phyloP scores from a whole-genome alignment of 2,329 filamentous ascomycete genomes.

The Ascochyta clinopodiicola region DNA sequence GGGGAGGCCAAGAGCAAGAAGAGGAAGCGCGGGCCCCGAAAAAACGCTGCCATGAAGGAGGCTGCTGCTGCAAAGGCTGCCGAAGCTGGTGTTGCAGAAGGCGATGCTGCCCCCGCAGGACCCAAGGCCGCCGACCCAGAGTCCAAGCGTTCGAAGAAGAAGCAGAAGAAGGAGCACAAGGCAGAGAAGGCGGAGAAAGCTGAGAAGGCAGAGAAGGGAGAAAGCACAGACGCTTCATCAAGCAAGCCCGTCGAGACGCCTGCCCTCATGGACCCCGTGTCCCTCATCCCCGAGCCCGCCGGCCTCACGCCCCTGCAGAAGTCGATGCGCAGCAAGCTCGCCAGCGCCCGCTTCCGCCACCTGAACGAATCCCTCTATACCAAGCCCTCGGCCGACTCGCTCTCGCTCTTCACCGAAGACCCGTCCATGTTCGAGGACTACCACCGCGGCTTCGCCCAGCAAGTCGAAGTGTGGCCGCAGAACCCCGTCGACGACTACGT shows the following conservation, averaged over 20 bases:
- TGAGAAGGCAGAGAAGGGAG: neutral
- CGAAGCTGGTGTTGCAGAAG: conserved; percentile 12
- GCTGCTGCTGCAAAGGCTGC: conserved; percentile 31
- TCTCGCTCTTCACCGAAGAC: conserved; percentile 79
- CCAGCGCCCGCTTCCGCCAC: conserved; percentile 94
- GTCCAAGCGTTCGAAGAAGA: conserved; percentile 45
- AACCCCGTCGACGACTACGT: conserved; percentile 95
- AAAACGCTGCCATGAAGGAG: conserved; percentile 34
- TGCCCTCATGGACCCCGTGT: conserved; percentile 34
- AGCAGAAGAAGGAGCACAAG: conserved; percentile 44
- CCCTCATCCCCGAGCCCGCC: conserved; percentile 48
- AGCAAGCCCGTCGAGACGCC: conserved; percentile 34
- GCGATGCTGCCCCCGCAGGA: conserved; percentile 21
- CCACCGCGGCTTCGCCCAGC: conserved; percentile 92
- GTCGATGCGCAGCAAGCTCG: conserved; percentile 92
- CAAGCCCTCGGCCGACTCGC: conserved; percentile 81
- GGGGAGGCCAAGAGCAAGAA: conserved; percentile 47
- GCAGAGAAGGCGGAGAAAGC: conserved; percentile 19
- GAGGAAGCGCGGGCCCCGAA: conserved; percentile 33
- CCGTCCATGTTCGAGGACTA: conserved; percentile 97
- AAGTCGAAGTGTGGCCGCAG: conserved; percentile 94
- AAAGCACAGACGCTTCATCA: neutral
- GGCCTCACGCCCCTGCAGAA: conserved; percentile 92
- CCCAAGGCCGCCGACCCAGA: conserved; percentile 24
- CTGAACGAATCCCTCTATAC: conserved; percentile 98